Evolutionary conservation across 2,329 filamentous ascomycete species (phyloP), one percentile per base, ranked within the genome.

Genomic region (Aspergillus novofumigatus): DNA sequence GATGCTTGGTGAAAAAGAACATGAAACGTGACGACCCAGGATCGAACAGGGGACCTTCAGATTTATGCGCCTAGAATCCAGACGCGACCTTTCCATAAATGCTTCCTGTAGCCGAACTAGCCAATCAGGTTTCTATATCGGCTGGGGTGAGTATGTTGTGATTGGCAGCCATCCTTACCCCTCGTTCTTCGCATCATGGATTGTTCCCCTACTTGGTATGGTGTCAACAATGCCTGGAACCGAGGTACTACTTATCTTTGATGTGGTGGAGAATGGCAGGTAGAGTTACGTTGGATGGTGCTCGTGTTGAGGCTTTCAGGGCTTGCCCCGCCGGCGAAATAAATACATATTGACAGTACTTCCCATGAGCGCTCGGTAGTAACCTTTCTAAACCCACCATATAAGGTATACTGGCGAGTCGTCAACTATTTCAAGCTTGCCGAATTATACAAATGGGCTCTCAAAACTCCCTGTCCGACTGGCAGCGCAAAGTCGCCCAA

Each of bases 1-100:
- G 69, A 74, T 75, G 72, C 72, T 68, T 2, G 11, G 9, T 10
- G 32, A 35, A 35, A 5, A 14, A 6, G 32, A 35, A 35, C 4
- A 4, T 14, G 4, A 14, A 14, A 14, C 6, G 11, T 14, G 4
- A 17, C 32, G 11, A 17, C 11, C 32, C 32, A 4, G 11, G 32
- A 35, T 35, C 11, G 32, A 35, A 11, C 29, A 11, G 4, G 4
- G 1, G 11, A 35, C 4, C 32, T 35, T 35, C 11, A 14, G 11
- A 35, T 32, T 26, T 26, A 26, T 26, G 25, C 25, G 25, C 6
- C 25, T 26, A 7, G 25, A 26, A 7, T 11, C 1, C 29, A 32
- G 29, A 32, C 28, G 10, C 3, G 10, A 11, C 29, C 14, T 17
- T 35, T 17, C 5, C 32, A 17, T 35, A 35, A 35, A 17, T 32